phyloP scores from a whole-genome alignment of 2,329 filamentous ascomycete species.

The Pestalotiopsis sp. region DNA sequence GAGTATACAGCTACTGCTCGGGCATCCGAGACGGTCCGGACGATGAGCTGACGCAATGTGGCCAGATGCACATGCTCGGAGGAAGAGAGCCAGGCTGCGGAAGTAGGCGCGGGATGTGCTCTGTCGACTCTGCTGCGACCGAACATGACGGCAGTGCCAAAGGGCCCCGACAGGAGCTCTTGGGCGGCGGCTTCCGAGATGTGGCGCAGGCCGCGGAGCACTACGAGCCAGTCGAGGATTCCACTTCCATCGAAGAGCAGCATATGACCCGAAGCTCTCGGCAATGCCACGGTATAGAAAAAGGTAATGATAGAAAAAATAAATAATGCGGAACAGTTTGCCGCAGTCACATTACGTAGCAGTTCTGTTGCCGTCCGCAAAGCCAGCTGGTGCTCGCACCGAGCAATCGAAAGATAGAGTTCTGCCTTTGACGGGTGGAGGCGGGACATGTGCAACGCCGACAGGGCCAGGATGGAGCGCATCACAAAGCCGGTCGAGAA shows the following conservation, averaged over 20 bases:
- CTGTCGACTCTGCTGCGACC: background rate
- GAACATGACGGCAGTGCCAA: background rate
- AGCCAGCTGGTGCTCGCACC: background rate
- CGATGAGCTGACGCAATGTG: background rate
- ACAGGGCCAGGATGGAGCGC: background rate
- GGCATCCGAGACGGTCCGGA: background rate
- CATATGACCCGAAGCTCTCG: background rate
- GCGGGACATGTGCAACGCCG: background rate
- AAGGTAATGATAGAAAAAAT: background rate
- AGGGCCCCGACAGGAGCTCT: background rate
- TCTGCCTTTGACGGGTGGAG: background rate
- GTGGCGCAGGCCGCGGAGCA: background rate
- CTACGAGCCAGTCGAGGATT: background rate
- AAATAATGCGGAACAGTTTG: background rate
- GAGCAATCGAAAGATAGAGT: background rate
- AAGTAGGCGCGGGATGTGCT: background rate
- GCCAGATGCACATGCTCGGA: background rate
- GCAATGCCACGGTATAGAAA: background rate
- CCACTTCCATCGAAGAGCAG: background rate
- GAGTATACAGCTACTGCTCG: background rate
- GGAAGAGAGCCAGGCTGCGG: background rate
- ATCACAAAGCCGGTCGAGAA: background rate
- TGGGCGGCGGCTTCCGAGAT: background rate
- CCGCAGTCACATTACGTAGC: background rate
- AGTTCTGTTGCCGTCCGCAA: background rate